These are phyloP conservation scores for Berkeleyomyces basicola DNA, from an alignment of 2,329 filamentous ascomycete species.

Conservation along the genomic window DNA sequence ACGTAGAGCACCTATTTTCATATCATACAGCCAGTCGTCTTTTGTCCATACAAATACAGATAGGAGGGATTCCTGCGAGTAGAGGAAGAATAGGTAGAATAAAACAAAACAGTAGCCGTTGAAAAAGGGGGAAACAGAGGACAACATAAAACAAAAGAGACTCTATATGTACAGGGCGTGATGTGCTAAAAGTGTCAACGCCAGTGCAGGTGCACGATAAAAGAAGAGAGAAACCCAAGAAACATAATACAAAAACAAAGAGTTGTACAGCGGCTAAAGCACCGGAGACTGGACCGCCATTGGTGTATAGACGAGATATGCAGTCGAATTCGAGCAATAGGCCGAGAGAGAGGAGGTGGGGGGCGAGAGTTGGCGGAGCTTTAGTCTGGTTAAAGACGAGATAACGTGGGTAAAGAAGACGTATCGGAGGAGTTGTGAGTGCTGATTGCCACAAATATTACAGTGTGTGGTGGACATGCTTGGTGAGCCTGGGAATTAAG, in stretches of 20 bases:
- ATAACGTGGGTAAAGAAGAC: not conserved
- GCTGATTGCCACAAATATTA: not conserved
- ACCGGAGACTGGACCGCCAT: not conserved
- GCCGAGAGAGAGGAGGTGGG: not conserved
- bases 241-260: not conserved
- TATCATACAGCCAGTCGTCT: not conserved
- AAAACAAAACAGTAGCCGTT: constrained; percentile 7
- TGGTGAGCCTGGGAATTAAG: constrained; percentile 16
- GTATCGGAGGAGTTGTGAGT: not conserved
- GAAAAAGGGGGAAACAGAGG: constrained; percentile 2
- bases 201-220: not conserved
- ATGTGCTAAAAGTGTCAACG: not conserved
- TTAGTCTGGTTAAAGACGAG: not conserved
- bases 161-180: constrained; percentile 12
- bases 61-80: not conserved
- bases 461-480: not conserved
- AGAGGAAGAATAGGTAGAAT: not conserved
- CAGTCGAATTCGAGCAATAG: not conserved
- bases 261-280: constrained; percentile 5
- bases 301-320: not conserved
- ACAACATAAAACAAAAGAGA: constrained; percentile 3
- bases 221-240: not conserved
- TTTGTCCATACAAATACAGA: constrained; percentile 12
- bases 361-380: not conserved
- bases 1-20: not conserved